These are phyloP conservation scores for Neofusicoccum cordaticola DNA, from an alignment of 2,329 filamentous ascomycete genomes.

Conservation along the genomic window DNA sequence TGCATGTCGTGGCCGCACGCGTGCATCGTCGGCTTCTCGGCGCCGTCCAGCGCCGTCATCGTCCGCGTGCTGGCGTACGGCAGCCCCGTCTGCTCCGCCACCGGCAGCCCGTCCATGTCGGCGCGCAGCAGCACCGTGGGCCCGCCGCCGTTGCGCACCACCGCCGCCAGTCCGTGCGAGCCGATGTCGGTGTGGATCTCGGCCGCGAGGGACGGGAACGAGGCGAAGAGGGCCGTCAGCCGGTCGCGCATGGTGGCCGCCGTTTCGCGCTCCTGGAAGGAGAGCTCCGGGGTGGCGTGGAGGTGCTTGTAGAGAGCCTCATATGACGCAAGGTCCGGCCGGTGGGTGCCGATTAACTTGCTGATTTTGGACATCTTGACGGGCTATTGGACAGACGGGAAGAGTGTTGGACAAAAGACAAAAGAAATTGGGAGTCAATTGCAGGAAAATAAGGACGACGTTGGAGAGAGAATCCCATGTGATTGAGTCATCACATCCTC, in stretches of 20 bases:
- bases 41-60: conserved; percentile 47
- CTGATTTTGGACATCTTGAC: not conserved
- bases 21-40: conserved; percentile 61
- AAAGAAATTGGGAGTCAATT: not conserved
- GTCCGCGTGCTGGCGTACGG: conserved; percentile 52
- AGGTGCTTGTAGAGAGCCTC: conserved; percentile 37
- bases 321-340: conserved; percentile 28
- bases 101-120: conserved; percentile 61
- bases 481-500: not conserved
- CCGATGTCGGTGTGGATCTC: conserved; percentile 18
- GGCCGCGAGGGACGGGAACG: not conserved
- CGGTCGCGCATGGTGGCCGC: conserved; percentile 30
- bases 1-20: conserved; percentile 69
- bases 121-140: conserved; percentile 58
- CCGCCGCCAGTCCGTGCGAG: conserved; percentile 53
- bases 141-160: conserved; percentile 56
- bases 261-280: conserved; percentile 34
- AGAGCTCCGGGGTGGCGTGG: conserved; percentile 36
- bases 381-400: too few species aligned
- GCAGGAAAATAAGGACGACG: not conserved
- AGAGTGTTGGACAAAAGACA: not conserved
- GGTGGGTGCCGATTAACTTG: conserved; percentile 22
- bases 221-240: conserved; percentile 26
- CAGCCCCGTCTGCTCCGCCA: conserved; percentile 55
- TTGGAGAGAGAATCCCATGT: not conserved